Evolutionary conservation across 2,329 filamentous ascomycete genomes (phyloP).

Genomic region (Aspergillus chevalieri): DNA sequence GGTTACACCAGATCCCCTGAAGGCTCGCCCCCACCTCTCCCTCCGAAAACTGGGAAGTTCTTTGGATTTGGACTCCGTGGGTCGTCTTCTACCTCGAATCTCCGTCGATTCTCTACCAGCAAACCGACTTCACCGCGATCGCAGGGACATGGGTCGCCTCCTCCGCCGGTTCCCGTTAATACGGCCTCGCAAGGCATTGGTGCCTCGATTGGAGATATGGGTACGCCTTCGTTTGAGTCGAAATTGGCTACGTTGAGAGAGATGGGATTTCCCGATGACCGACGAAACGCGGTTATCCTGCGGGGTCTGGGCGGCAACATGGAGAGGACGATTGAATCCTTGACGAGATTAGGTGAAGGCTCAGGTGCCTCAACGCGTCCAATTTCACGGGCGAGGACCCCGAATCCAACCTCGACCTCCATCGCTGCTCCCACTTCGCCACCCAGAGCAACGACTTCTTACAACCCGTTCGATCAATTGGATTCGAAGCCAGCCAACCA

Average conservation of each 20-base stretch:
- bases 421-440: conserved; percentile 14
- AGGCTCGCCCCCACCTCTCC: conserved; percentile 51
- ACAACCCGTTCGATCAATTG: conserved; percentile 62
- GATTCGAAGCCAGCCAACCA: conserved; percentile 32
- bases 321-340: conserved; percentile 75
- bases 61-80: conserved; percentile 62
- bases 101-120: conserved; percentile 54
- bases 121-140: conserved; percentile 35
- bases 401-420: conserved; percentile 30
- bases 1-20: conserved; percentile 51
- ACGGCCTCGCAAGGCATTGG: conserved; percentile 53
- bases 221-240: conserved; percentile 51
- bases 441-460: conserved; percentile 36
- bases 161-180: conserved; percentile 21
- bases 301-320: conserved; percentile 79
- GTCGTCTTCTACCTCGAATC: conserved; percentile 64
- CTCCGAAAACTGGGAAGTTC: conserved; percentile 55
- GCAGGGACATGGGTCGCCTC: conserved; percentile 20
- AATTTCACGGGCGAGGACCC: conserved; percentile 51
- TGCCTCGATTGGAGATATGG: conserved; percentile 53
- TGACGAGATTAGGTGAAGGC: conserved; percentile 74
- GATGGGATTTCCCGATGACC: conserved; percentile 86
- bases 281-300: conserved; percentile 72
- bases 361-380: conserved; percentile 29
- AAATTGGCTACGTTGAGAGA: conserved; percentile 75